Conservation (phyloP, 225 moss, liverwort and hornwort genomes). For the Marchantia polymorpha region DNA sequence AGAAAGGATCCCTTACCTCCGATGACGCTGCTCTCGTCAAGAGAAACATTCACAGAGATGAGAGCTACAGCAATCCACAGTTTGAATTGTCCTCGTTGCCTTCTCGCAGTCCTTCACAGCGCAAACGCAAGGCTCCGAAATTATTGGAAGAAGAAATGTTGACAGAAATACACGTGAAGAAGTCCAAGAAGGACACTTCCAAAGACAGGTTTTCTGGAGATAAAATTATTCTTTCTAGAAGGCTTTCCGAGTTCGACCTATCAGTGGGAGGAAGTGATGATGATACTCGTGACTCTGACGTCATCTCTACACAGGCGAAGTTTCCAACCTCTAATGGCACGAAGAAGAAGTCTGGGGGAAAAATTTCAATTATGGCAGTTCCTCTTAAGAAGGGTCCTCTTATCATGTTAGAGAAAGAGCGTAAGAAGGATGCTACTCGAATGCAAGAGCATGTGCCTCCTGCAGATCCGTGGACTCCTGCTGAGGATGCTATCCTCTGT, state of each 20-base stretch:
- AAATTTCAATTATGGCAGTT: conserved; percentile 60
- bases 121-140: conserved; percentile 82
- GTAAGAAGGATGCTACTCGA: conserved; percentile 68
- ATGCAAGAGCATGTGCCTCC: conserved; percentile 58
- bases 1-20: conserved; percentile 66
- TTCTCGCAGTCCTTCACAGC: conserved; percentile 67
- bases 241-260: conserved; percentile 32
- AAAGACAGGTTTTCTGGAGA: conserved; percentile 18
- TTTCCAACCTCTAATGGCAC: conserved; percentile 35
- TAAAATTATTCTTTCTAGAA: conserved; percentile 13
- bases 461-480: conserved; percentile 74
- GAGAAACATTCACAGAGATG: conserved; percentile 41
- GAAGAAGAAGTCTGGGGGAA: conserved; percentile 55
- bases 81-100: conserved; percentile 55
- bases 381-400: conserved; percentile 72
- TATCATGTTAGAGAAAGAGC: conserved; percentile 90
- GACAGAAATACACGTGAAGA: conserved; percentile 66
- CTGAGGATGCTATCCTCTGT: conserved; percentile 87
- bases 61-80: conserved; percentile 47
- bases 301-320: conserved; percentile 34
- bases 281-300: conserved; percentile 40
- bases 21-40: conserved; percentile 47
- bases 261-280: conserved; percentile 46
- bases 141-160: conserved; percentile 70
- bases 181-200: conserved; percentile 54